These are phyloP conservation scores for Aquilaria yunnanensis DNA, from an alignment of 345 rosid species.

Conservation along the genomic window DNA sequence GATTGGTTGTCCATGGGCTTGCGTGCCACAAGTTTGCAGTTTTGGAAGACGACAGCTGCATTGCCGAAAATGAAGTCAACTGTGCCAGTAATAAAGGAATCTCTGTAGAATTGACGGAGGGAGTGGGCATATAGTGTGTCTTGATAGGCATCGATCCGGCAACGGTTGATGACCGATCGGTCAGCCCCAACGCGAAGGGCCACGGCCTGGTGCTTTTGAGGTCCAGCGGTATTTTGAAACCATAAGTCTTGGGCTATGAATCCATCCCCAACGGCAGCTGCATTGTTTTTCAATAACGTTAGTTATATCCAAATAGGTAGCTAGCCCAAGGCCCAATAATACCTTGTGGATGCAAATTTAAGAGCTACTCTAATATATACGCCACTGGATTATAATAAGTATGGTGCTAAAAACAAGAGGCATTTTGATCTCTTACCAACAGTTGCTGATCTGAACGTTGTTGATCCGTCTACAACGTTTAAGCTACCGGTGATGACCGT, in stretches of 20 bases:
- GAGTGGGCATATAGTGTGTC: conserved; percentile 74
- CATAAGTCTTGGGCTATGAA: conserved; percentile 82
- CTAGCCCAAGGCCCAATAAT: no score
- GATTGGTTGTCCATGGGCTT: conserved; percentile 52
- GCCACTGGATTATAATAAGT: no score
- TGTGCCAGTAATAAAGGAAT: conserved; percentile 56
- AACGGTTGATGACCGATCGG: conserved; percentile 66
- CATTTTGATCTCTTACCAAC: conserved; percentile 38
- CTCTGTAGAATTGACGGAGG: conserved; percentile 68
- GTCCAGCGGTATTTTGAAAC: conserved; percentile 78
- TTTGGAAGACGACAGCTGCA: conserved; percentile 66
- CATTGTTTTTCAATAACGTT: neutral
- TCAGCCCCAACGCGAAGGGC: conserved; percentile 83
- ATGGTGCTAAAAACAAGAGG: neutral
- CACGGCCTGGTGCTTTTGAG: conserved; percentile 77
- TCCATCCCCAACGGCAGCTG: conserved; percentile 81
- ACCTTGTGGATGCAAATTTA: no score
- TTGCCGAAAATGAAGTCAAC: conserved; percentile 81
- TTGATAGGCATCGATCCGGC: conserved; percentile 65
- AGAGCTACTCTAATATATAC: no score
- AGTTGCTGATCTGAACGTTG: conserved; percentile 76
- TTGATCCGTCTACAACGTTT: conserved; percentile 49
- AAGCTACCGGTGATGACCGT: conserved; percentile 60
- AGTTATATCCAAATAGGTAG: no score
- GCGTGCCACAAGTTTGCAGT: conserved; percentile 52